Conservation (phyloP, 768 basidiomycete genomes). For the Termitomyces sp. region DNA sequence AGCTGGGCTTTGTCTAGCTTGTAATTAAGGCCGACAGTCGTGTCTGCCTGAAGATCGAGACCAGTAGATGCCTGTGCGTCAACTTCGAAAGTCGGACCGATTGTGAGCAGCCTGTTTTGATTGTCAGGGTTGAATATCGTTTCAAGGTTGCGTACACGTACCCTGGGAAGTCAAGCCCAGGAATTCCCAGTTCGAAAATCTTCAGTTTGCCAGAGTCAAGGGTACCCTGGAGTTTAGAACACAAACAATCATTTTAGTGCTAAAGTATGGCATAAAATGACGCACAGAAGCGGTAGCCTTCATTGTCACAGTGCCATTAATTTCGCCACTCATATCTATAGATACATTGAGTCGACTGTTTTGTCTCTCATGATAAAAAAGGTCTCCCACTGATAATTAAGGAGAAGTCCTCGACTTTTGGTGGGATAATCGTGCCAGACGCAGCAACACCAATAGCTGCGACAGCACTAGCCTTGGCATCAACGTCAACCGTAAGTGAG, state of each 20-base stretch:
- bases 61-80: constrained; percentile 29
- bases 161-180: constrained; percentile 48
- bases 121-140: neutral
- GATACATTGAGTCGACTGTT: constrained; percentile 1
- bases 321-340: constrained; percentile 29
- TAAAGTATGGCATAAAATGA: neutral
- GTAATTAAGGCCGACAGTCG: constrained; percentile 39
- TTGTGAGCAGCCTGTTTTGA: constrained; percentile 32
- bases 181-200: constrained; percentile 37
- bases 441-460: constrained; percentile 23
- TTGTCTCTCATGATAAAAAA: neutral
- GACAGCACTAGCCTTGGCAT: constrained; percentile 21
- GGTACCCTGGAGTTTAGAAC: constrained; percentile 20
- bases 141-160: constrained; percentile 15
- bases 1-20: constrained; percentile 35
- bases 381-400: constrained; percentile 27
- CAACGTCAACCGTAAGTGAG: constrained; percentile 13
- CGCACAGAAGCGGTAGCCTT: constrained; percentile 30
- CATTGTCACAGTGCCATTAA: constrained; percentile 34
- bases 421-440: constrained; percentile 18
- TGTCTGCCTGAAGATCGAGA: constrained; percentile 32
- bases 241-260: neutral
- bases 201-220: constrained; percentile 38
- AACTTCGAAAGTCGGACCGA: constrained; percentile 45
- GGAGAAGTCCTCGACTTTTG: constrained; percentile 26